phyloP scores from a whole-genome alignment of 768 basidiomycete genomes.

The Phlegmacium glaucopus region DNA sequence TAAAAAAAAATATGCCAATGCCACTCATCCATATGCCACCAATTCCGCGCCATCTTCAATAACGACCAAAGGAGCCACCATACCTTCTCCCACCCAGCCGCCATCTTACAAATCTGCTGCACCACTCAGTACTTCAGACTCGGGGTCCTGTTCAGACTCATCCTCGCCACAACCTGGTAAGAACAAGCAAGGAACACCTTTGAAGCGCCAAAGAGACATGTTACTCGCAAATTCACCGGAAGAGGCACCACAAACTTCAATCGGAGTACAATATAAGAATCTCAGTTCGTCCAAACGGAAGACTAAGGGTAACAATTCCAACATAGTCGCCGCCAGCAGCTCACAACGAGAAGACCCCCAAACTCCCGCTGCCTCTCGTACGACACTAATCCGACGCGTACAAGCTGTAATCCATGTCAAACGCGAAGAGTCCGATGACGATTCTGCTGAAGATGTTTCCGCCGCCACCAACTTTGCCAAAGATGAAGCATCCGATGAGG shows the following conservation, averaged over 20 bases:
- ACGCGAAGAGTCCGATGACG: conserved; percentile 52
- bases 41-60: conserved; percentile 29
- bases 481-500: background rate
- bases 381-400: conserved; percentile 58
- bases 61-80: conserved; percentile 23
- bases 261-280: background rate
- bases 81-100: conserved; percentile 27
- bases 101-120: conserved; percentile 25
- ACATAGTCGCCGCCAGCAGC: background rate
- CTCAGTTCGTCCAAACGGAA: conserved; percentile 2
- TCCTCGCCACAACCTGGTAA: background rate
- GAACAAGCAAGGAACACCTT: background rate
- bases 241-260: background rate
- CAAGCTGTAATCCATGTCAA: conserved; percentile 65
- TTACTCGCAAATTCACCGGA: too few relatives aligned
- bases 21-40: conserved; percentile 5
- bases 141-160: background rate
- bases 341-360: conserved; percentile 5
- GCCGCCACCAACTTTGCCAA: background rate
- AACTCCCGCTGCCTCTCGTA: conserved; percentile 8
- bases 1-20: conserved; percentile 21
- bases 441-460: background rate
- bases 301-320: background rate
- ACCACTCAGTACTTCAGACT: conserved; percentile 22
- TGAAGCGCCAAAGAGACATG: too few relatives aligned